These are phyloP conservation scores for Tuber microsphaerosporum DNA, from an alignment of 495 filamentous ascomycete genomes.

Conservation along the genomic window DNA sequence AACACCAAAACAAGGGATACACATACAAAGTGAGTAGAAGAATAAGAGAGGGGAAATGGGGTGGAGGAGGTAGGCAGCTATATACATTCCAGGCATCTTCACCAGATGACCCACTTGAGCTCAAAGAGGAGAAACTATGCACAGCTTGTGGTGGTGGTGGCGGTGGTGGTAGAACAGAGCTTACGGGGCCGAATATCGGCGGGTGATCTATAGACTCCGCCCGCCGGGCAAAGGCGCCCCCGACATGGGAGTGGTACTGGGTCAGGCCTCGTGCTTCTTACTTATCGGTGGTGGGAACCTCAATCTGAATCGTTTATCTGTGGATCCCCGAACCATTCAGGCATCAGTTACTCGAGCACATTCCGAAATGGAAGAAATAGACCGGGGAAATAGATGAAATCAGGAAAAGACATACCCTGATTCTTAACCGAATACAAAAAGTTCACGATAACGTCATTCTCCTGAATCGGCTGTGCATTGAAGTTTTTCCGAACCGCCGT, in stretches of 20 bases:
- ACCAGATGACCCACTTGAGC: not conserved
- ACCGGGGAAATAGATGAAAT: not conserved
- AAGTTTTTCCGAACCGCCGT: slow-evolving; percentile 80
- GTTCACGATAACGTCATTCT: slow-evolving; percentile 81
- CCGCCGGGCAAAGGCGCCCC: not conserved
- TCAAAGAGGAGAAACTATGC: not conserved
- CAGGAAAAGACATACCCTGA: slow-evolving; percentile 46
- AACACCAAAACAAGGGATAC: not conserved
- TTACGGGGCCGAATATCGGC: not conserved
- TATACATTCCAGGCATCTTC: not conserved
- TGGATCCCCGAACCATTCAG: slow-evolving; percentile 10
- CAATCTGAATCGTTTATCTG: slow-evolving; percentile 41
- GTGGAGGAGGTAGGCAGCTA: not conserved
- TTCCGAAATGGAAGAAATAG: not conserved
- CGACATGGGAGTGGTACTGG: not conserved
- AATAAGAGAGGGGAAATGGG: not conserved
- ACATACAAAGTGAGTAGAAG: not conserved
- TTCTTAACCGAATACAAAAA: slow-evolving; percentile 73
- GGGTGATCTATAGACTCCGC: not conserved
- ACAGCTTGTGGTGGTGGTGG: not conserved
- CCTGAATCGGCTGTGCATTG: slow-evolving; percentile 72
- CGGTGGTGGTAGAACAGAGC: not conserved
- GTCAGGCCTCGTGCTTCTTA: slow-evolving; percentile 33
- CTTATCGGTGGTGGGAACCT: slow-evolving; percentile 38
- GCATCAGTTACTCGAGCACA: not conserved